These are phyloP conservation scores for Ordospora colligata DNA, from an alignment of 371 early-diverging fungal genomes.

Conservation along the genomic window DNA sequence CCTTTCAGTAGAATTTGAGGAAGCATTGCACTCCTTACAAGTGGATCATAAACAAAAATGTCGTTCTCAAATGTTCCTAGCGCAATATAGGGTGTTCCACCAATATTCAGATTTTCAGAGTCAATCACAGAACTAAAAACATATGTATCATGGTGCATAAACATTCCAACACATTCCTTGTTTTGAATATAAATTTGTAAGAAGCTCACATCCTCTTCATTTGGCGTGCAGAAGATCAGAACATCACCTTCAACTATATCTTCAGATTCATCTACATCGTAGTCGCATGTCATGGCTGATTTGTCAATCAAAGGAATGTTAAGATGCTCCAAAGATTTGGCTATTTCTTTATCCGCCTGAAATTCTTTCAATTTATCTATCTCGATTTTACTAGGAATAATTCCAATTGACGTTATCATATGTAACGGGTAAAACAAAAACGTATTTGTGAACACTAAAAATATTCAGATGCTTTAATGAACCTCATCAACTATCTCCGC, in stretches of 20 bases:
- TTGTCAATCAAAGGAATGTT: conserved; percentile 16
- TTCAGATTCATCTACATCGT: neutral
- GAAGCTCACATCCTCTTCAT: conserved; percentile 23
- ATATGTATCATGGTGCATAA: conserved; percentile 45
- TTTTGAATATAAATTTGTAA: conserved; percentile 28
- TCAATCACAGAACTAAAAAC: conserved; percentile 35
- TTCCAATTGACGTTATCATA: conserved; percentile 42
- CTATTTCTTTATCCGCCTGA: neutral
- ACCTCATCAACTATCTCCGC: conserved; percentile 55
- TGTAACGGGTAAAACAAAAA: neutral
- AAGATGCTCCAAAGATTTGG: neutral
- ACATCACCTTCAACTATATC: conserved; percentile 29
- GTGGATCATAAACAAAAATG: conserved; percentile 41
- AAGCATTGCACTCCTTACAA: conserved; percentile 19
- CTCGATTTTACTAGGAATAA: conserved; percentile 9
- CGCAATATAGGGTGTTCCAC: conserved; percentile 12
- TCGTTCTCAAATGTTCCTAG: conserved; percentile 45
- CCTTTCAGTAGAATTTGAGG: conserved; percentile 43
- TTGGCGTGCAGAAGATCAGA: conserved; percentile 39
- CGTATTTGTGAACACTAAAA: neutral
- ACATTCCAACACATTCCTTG: conserved; percentile 19
- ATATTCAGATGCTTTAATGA: conserved; percentile 47
- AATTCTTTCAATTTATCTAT: conserved; percentile 26
- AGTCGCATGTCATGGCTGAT: neutral
- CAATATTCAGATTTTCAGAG: neutral